Evolutionary conservation across 768 basidiomycete species (phyloP), one percentile per base, ranked within the genome.

Genomic region (Atractiella rhizophila): DNA sequence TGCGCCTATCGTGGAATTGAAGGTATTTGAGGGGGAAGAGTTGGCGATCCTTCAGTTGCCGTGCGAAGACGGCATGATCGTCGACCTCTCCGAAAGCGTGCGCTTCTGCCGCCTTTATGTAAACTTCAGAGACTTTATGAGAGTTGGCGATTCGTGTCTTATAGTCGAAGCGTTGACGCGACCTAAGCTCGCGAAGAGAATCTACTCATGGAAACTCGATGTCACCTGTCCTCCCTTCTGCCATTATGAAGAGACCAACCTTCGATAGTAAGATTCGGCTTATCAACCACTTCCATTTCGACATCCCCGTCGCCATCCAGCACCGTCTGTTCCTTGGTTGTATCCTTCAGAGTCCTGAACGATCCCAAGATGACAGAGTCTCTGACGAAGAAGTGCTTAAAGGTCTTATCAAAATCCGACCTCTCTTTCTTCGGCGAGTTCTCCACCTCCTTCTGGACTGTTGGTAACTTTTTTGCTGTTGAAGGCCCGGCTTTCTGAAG

Each of bases 1-100:
- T 71, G 0, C 68, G 66, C 56, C 96, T 82, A 43, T 75, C 74
- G 13, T 64, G 60, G 58, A 91, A 96, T 44, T 79, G 73, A 29
- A 96, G 63, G 3, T 73, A 70, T 59, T 91, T 96, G 37, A 73
- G 69, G 0, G 76, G 76, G 34, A 82, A 63, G 20, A 63, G 52
- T 5, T 56, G 58, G 11, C 75, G 70, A 45, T 83, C 66, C 37
- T 64, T 62, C 9, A 98, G 65, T 44, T 69, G 58, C 10, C 60
- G 54, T 28, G 76, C 63, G 10, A 82, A 61, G n/a, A 62, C 57
- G 21, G 78, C 71, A 16, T 79, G 78, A 40, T 67, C 63, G 4
- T 64, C 60, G 16, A 70, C 70, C 46, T 88, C 76, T 18, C 75
- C 76, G 34, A 68, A 62, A 2, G 82, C 62, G 57, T 80, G 76